Conservation (phyloP, 2,329 filamentous ascomycete species). For the Diplocarpon rosae region DNA sequence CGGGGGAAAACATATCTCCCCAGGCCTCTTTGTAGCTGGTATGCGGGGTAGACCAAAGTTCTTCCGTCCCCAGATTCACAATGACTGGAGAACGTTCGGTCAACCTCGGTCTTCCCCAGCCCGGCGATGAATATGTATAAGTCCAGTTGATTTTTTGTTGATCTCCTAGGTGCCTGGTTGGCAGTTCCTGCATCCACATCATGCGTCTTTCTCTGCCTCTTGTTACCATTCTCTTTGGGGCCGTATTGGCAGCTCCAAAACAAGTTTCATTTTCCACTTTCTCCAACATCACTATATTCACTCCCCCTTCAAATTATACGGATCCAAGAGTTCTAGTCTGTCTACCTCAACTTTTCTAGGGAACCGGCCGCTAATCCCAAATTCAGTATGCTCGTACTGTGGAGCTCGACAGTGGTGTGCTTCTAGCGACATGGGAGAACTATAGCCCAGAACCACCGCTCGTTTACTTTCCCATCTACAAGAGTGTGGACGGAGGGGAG, state of each 20-base stretch:
- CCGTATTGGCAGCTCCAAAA: conserved; percentile 12
- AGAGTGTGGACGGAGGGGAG: conserved; percentile 40
- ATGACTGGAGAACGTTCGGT: background rate
- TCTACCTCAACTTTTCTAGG: background rate
- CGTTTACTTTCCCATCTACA: conserved; percentile 41
- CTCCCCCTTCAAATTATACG: conserved; percentile 22
- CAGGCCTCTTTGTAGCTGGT: background rate
- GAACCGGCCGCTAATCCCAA: background rate
- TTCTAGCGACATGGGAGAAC: conserved; percentile 45
- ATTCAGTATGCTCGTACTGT: conserved; percentile 27
- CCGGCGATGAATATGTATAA: conserved; percentile 3
- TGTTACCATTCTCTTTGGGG: conserved; percentile 13
- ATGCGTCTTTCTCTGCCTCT: conserved; percentile 19
- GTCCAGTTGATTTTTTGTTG: background rate
- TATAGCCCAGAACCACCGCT: conserved; percentile 43
- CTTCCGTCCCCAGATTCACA: conserved; percentile 11
- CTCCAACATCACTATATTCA: conserved; percentile 23
- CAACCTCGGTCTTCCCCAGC: background rate
- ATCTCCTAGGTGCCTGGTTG: background rate
- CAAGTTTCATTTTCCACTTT: conserved; percentile 20
- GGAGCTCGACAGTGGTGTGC: conserved; percentile 29
- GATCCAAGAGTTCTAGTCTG: conserved; percentile 19
- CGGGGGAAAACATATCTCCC: conserved; percentile 1
- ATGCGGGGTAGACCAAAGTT: conserved; percentile 13
- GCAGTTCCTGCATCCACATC: background rate